Conservation (phyloP, 1,284 basidiomycete genomes). For the Dichomitus squalens region DNA sequence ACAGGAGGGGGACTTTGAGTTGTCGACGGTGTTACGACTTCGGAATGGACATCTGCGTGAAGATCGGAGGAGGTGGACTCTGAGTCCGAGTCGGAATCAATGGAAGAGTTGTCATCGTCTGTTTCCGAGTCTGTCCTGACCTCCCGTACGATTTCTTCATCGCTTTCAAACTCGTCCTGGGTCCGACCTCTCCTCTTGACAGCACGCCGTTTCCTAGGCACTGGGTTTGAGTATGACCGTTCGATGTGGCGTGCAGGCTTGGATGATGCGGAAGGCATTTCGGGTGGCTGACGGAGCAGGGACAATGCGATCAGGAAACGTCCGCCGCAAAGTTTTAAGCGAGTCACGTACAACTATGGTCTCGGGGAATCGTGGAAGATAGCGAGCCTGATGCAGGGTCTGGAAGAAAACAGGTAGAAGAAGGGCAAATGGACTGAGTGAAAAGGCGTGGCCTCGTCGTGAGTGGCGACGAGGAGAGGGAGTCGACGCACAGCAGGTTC, state of each 20-base stretch:
- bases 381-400: not conserved
- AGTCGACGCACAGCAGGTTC: slow-evolving; percentile 11
- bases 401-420: not conserved
- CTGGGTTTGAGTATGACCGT: slow-evolving; percentile 21
- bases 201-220: slow-evolving; percentile 38
- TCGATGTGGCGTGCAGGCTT: slow-evolving; percentile 19
- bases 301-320: slow-evolving; percentile 10
- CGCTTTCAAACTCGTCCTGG: slow-evolving; percentile 59
- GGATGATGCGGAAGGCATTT: slow-evolving; percentile 23
- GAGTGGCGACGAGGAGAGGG: slow-evolving; percentile 20
- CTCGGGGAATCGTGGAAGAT: not conserved
- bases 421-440: slow-evolving; percentile 10
- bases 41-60: slow-evolving; percentile 48
- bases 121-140: slow-evolving; percentile 62
- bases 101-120: slow-evolving; percentile 60
- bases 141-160: slow-evolving; percentile 75
- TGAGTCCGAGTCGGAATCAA: slow-evolving; percentile 64
- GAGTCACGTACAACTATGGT: slow-evolving; percentile 8
- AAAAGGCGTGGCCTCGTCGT: slow-evolving; percentile 12
- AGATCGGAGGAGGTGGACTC: slow-evolving; percentile 67
- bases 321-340: slow-evolving; percentile 8
- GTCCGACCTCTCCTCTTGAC: slow-evolving; percentile 56
- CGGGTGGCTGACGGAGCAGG: slow-evolving; percentile 4
- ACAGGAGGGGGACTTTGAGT: slow-evolving; percentile 56
- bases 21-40: slow-evolving; percentile 62